phyloP scores from a whole-genome alignment of 352 stramenopile species.

The Pythium oligandrum region DNA sequence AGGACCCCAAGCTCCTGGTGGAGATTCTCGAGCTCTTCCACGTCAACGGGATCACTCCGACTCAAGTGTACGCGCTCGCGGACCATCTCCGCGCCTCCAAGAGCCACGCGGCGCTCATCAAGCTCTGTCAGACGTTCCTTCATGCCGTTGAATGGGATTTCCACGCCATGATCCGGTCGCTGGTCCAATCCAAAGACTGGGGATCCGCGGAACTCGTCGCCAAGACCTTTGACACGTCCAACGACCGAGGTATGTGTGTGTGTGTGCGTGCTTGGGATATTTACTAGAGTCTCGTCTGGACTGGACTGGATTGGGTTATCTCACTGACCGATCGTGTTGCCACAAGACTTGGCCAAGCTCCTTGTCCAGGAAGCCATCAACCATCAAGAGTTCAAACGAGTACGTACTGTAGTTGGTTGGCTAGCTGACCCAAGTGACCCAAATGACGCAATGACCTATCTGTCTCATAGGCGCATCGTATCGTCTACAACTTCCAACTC shows the following conservation, averaged over 20 bases:
- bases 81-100: slow-evolving; percentile 29
- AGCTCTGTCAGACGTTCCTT: slow-evolving; percentile 32
- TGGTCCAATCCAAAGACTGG: slow-evolving; percentile 58
- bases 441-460: too few relatives aligned
- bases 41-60: slow-evolving; percentile 24
- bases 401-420: slow-evolving; percentile 13
- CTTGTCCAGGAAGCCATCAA: slow-evolving; percentile 51
- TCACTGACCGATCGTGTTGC: too few relatives aligned
- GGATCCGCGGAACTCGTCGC: slow-evolving; percentile 44
- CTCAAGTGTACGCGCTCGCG: slow-evolving; percentile 18
- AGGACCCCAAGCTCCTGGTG: slow-evolving; percentile 57
- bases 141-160: slow-evolving; percentile 27
- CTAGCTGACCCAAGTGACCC: too few relatives aligned
- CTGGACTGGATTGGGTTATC: neutral
- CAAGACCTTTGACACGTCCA: slow-evolving; percentile 27
- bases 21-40: slow-evolving; percentile 56
- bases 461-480: slow-evolving; percentile 44
- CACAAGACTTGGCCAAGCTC: too few relatives aligned
- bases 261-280: neutral
- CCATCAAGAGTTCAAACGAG: slow-evolving; percentile 54
- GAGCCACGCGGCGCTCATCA: slow-evolving; percentile 47
- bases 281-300: neutral
- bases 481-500: slow-evolving; percentile 45
- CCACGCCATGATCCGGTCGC: slow-evolving; percentile 22
- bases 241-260: slow-evolving; percentile 6